Base-by-base conservation (phyloP, 1,139 yeast genomes). In the Yamadazyma dendronema region DNA sequence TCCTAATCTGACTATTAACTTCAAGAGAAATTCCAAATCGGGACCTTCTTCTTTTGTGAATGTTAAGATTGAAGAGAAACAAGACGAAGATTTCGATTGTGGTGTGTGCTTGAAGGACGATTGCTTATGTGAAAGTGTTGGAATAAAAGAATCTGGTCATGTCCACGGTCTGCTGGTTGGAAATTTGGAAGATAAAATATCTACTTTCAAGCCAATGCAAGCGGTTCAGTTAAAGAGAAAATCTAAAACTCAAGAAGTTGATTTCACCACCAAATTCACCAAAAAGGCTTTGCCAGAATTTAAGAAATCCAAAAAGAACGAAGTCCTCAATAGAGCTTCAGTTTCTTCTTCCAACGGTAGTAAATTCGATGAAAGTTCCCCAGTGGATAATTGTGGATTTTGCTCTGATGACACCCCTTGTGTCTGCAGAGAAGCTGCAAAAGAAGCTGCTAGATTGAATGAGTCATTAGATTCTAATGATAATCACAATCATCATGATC, bases 361-460 rank as follows among this genome's bases (percentile, higher is more conserved):
- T 4, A 42, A 35, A n/a, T 68, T 69, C 37, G 59, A 70, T 48
- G 68, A 64, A 45, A 47, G 62, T 28, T 72, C 81, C 1, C 83
- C 85, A 3, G 77, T 80, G 39, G 95, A 86, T 46, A 77, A 82
- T 43, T 90, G 97, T 62, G 97, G 97, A 1, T 90, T 90, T 60
- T 90, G 97, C 55, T 79, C 95, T 1, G 95, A 85, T 50, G 95
- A 84, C 46, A 82, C 95, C 0, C 94, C 95, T 4, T 90, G 97
- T 62, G 86, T 90, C 3, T 90, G 97, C 59, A 78, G 92, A 23
- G 96, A 84, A 53, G 85, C 90, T 7, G 89, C 83, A 1, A 74
- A 74, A 48, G 86, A 80, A 48, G 75, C 76, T 2, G 76, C 74
- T 1, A 49, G 61, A 27, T 50, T 70, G 34, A 61, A 58, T 34